Conservation (phyloP, 2,329 filamentous ascomycete species). For the Aspergillus pseudoterreus region DNA sequence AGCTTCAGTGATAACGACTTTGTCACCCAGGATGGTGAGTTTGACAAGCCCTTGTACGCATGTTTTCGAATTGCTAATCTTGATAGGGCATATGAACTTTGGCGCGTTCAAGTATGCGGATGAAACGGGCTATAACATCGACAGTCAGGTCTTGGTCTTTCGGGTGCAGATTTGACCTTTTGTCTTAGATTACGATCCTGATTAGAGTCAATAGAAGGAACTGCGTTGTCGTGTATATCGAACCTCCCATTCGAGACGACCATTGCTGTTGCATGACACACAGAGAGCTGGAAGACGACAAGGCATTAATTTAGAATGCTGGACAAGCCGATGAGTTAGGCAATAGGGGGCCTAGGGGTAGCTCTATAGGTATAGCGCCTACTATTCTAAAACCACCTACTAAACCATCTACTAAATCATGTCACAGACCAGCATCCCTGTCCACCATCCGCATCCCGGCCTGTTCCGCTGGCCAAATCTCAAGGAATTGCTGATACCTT, state of each 20-base stretch:
- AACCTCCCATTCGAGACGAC: too few species aligned
- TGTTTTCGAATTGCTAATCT: neutral
- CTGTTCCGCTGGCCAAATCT: conserved; percentile 23
- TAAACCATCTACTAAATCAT: too few species aligned
- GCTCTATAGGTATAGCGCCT: too few species aligned
- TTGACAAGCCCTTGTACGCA: neutral
- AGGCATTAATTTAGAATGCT: too few species aligned
- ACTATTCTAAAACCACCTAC: too few species aligned
- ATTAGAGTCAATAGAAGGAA: neutral
- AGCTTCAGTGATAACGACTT: conserved; percentile 71
- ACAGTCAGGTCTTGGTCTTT: conserved; percentile 64
- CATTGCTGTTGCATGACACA: neutral
- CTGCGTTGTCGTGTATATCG: neutral
- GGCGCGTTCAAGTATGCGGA: conserved; percentile 57
- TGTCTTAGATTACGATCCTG: too few species aligned
- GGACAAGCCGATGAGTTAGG: too few species aligned
- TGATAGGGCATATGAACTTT: conserved; percentile 53
- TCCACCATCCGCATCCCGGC: conserved; percentile 25
- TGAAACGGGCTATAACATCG: conserved; percentile 53
- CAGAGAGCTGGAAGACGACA: neutral
- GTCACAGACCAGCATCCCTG: conserved; percentile 13
- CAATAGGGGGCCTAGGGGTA: too few species aligned
- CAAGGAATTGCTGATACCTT: too few species aligned
- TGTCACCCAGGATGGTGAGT: conserved; percentile 63
- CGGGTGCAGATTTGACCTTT: conserved; percentile 21